Base-by-base conservation (phyloP, 2,329 filamentous ascomycete genomes). In the Penicillium sp. region DNA sequence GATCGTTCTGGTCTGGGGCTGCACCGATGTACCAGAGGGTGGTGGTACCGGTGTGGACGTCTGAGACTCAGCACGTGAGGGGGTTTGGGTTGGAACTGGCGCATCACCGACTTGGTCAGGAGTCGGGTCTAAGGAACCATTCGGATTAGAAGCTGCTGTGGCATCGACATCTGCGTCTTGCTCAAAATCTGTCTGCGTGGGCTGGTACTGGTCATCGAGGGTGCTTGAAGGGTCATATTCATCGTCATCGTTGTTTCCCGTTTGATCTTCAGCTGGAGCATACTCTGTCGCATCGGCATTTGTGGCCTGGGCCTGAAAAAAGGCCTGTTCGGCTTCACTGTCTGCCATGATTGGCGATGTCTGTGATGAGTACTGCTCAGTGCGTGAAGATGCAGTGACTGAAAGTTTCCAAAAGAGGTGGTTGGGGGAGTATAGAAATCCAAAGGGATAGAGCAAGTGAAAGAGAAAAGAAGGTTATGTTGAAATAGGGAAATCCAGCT, bases 161-260 rank as follows among this genome's bases (percentile, higher is more conserved):
- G 59, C 52, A 44, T 56, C 54, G 45, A 47, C 47, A 49, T 59
- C 57, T 61, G 65, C 57, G 57, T 51, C 58, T 52, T 59, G 57
- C 36, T 65, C 63, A 44, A 56, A 39, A 47, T 68, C 62, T 53
- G 59, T 51, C 51, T 64, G 55, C 37, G 59, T 51, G 48, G 56
- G 56, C 52, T 65, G 59, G 63, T 66, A 72, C 47, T 72, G 61
- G 55, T 69, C 65, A 58, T 69, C 65, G 49, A 72, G 57, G 58
- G 69, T 64, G 68, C 77, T 74, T 63, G 74, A 71, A 62, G 72
- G 72, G 66, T 77, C 71, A 69, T 75, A 75, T 67, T 79, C 81
- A 68, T 79, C 74, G 61, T 79, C 74, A 60, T 76, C 74, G 62
- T 73, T 72, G 60, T 70, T 76, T 68, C 74, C 67, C 64, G 68